These are phyloP conservation scores for Cutaneotrichosporon cavernicola DNA, from an alignment of 1,284 basidiomycete species.

Conservation along the genomic window DNA sequence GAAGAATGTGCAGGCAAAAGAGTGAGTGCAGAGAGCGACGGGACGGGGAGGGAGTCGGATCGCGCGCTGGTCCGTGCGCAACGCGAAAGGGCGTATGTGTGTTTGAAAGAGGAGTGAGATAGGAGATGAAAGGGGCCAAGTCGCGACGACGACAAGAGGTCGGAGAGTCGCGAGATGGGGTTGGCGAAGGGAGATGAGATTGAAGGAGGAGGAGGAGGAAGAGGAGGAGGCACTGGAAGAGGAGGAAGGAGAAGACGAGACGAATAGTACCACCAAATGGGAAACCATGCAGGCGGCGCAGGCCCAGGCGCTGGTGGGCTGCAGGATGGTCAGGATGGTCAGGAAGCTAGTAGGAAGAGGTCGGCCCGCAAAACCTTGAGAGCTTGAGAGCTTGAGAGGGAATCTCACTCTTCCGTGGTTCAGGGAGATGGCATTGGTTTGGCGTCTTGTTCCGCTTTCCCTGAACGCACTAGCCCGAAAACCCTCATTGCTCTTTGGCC, in stretches of 20 bases:
- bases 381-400: no score
- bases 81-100: neutral
- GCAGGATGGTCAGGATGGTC: no score
- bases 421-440: no score
- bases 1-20: neutral
- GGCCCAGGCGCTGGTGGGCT: neutral
- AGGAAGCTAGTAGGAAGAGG: no score
- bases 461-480: no score
- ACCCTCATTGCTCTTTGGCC: no score
- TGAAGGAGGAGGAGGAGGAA: neutral
- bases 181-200: neutral
- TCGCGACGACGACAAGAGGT: neutral
- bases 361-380: no score
- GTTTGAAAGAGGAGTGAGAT: neutral
- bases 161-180: neutral
- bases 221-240: no score
- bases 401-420: no score
- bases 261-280: neutral
- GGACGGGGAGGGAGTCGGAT: neutral
- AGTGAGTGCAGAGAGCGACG: slow-evolving; percentile 1
- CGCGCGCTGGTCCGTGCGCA: neutral
- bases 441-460: no score
- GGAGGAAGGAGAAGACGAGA: slow-evolving; percentile 1
- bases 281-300: neutral
- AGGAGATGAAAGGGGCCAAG: neutral